Evolutionary conservation across 2,329 filamentous ascomycete genomes (phyloP), one percentile per base, ranked within the genome.

Genomic region (Hypoxylon sp.): DNA sequence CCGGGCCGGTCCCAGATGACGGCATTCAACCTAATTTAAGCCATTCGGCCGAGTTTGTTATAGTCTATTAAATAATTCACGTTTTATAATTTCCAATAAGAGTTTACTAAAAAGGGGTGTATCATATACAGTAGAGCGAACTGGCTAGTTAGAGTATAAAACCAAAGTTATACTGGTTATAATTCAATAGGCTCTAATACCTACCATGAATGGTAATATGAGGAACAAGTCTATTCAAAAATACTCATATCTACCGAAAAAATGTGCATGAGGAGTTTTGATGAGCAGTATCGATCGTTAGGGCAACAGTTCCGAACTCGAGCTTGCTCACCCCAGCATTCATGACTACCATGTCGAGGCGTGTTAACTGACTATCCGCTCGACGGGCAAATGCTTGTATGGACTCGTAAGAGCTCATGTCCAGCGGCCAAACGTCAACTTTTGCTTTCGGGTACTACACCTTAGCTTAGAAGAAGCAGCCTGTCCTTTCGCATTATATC

Each of bases 351-450:
- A 60, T 60, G 5, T 60, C 57, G 13, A 60, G 34, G 5, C 57
- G 57, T 7, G 48, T 2, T n/a, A 60, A 36, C 28, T 60, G 46
- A 9, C 32, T 45, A 14, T 60, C 46, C 13, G 78, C 78, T 2
- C 79, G 77, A 0, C 60, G 53, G 0, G 77, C 79, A 60, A 87
- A 87, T 0, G 68, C 72, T 34, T 77, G 75, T 1, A 87, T 75
- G 1, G 82, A 85, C 1, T 79, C 74, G 56, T 85, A 84, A 0
- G 78, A 82, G 2, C 65, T 61, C 79, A 86, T 82, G 43, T 87
- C 84, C 13, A 87, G 71, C 4, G 73, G 10, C 83, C 83, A 87
- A 7, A 87, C 83, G 13, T 85, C 77, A 9, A 87, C 79, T 0
- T 46, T 76, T 2, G 81, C 80, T 0, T 66, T 65, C 2, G 78